A percentile compares a stretch with the other conserved stretches of the same genome.
Conservation (phyloP, 2,329 filamentous ascomycete species). For the Paracoccidioides lutzii region DNA sequence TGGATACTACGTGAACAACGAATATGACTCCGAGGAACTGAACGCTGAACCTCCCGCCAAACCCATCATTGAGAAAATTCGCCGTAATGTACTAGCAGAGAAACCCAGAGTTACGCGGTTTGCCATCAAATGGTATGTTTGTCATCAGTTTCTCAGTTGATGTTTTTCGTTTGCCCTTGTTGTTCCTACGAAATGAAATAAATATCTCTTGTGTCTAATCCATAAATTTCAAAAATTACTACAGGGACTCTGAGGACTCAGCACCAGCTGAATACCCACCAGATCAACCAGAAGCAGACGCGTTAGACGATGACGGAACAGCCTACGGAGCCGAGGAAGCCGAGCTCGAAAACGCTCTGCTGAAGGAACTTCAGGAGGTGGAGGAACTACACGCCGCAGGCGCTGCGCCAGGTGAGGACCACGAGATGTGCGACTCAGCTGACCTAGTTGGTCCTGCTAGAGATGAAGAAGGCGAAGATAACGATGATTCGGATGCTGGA, state of each 20-base stretch:
- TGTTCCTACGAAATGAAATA: background rate
- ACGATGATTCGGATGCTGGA: constrained; percentile 61
- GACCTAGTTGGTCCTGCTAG: constrained; percentile 26
- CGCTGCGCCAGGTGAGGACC: constrained; percentile 44
- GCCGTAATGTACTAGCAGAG: constrained; percentile 84
- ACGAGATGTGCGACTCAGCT: constrained; percentile 63
- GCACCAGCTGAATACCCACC: constrained; percentile 92
- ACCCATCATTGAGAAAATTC: constrained; percentile 82
- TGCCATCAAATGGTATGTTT: constrained; percentile 85
- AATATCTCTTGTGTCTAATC: constrained; percentile 13
- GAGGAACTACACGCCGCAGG: constrained; percentile 30
- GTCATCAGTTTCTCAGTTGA: too few relatives aligned
- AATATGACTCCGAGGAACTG: constrained; percentile 87
- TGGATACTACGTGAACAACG: constrained; percentile 99
- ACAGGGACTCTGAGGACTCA: constrained; percentile 92
- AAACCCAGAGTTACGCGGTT: constrained; percentile 97
- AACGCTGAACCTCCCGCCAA: constrained; percentile 81
- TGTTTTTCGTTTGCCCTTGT: background rate
- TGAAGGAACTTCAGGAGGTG: constrained; percentile 38
- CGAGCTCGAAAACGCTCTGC: constrained; percentile 54
- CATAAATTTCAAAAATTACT: background rate
- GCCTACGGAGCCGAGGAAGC: constrained; percentile 85
- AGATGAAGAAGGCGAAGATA: constrained; percentile 37
- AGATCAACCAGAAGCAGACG: constrained; percentile 91
- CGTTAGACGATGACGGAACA: constrained; percentile 65